Percentiles rank a stretch among this genome's conserved stretches.
Conservation (phyloP, 2,329 filamentous ascomycete species). For the Sporothrix luriei region DNA sequence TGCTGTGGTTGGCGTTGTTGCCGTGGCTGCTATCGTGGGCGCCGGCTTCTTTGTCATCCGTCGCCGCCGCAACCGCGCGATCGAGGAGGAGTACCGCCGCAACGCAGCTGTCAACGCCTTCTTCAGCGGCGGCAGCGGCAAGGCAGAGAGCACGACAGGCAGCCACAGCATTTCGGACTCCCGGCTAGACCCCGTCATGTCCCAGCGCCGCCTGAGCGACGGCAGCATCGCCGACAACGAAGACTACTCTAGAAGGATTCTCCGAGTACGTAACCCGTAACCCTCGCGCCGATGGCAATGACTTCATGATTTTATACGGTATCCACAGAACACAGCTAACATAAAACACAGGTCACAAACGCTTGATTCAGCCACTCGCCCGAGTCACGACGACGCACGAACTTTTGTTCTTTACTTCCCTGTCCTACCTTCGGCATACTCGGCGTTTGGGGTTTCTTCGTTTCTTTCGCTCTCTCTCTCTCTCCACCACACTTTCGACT, state of each 20-base stretch:
- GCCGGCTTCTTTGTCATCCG: slow-evolving; percentile 75
- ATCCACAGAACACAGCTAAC: neutral
- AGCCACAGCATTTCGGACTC: slow-evolving; percentile 75
- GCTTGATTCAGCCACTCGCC: slow-evolving; percentile 49
- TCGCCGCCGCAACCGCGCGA: slow-evolving; percentile 71
- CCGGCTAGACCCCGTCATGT: slow-evolving; percentile 83
- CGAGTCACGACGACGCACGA: slow-evolving; percentile 46
- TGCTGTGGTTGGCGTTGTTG: slow-evolving; percentile 81
- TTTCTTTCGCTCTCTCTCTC: slow-evolving; percentile 20
- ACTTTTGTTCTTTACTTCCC: slow-evolving; percentile 43
- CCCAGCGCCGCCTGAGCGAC: slow-evolving; percentile 81
- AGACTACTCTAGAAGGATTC: slow-evolving; percentile 93
- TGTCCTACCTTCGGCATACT: slow-evolving; percentile 44
- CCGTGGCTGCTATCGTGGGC: slow-evolving; percentile 64
- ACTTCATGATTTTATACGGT: neutral
- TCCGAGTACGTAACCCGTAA: slow-evolving; percentile 68
- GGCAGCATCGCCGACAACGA: slow-evolving; percentile 97
- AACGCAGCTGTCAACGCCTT: slow-evolving; percentile 80
- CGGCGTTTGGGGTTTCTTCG: slow-evolving; percentile 43
- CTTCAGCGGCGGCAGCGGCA: slow-evolving; percentile 61
- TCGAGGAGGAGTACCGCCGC: slow-evolving; percentile 82
- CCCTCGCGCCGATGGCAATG: slow-evolving; percentile 32
- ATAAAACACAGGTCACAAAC: slow-evolving; percentile 56
- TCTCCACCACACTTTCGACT: neutral
- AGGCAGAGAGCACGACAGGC: slow-evolving; percentile 65